phyloP scores from a whole-genome alignment of 768 basidiomycete genomes.

The Pleurotus tuber-regium region DNA sequence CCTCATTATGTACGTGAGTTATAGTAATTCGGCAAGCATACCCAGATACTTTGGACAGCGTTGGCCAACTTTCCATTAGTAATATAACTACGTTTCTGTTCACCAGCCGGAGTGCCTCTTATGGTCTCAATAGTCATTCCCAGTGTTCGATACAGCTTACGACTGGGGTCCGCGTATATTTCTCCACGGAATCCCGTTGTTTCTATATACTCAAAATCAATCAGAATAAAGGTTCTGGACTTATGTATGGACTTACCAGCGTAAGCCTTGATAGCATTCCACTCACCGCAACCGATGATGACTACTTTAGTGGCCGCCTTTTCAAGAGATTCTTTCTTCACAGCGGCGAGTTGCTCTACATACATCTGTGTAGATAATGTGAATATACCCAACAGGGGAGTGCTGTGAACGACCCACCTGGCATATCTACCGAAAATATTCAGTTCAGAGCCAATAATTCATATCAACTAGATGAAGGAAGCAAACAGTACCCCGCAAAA shows the following conservation, averaged over 20 bases:
- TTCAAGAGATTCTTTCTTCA: slow-evolving; percentile 38
- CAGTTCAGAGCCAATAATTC: too few species aligned
- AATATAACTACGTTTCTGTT: slow-evolving; percentile 47
- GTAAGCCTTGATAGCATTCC: slow-evolving; percentile 47
- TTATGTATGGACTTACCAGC: slow-evolving; percentile 30
- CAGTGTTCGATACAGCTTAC: slow-evolving; percentile 54
- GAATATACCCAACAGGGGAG: slow-evolving; percentile 42
- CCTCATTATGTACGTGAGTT: not conserved
- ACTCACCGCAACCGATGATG: slow-evolving; percentile 62
- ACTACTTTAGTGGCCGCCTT: slow-evolving; percentile 39
- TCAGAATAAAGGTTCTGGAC: not conserved
- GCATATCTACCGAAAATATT: too few species aligned
- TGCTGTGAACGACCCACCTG: too few species aligned
- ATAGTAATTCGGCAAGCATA: slow-evolving; percentile 21
- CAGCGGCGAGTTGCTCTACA: slow-evolving; percentile 40
- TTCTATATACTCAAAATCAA: slow-evolving; percentile 26
- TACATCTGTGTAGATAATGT: slow-evolving; percentile 36
- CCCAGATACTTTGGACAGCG: slow-evolving; percentile 43
- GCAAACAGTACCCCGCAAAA: slow-evolving; percentile 70
- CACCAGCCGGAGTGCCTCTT: slow-evolving; percentile 39
- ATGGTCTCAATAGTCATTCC: slow-evolving; percentile 58
- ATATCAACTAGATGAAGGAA: too few species aligned
- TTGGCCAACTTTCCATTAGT: slow-evolving; percentile 26
- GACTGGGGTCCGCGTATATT: slow-evolving; percentile 66
- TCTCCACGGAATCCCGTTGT: slow-evolving; percentile 40